Evolutionary conservation across 805 yeast genomes (phyloP).

Genomic region (Metschnikowia peoriensis): DNA sequence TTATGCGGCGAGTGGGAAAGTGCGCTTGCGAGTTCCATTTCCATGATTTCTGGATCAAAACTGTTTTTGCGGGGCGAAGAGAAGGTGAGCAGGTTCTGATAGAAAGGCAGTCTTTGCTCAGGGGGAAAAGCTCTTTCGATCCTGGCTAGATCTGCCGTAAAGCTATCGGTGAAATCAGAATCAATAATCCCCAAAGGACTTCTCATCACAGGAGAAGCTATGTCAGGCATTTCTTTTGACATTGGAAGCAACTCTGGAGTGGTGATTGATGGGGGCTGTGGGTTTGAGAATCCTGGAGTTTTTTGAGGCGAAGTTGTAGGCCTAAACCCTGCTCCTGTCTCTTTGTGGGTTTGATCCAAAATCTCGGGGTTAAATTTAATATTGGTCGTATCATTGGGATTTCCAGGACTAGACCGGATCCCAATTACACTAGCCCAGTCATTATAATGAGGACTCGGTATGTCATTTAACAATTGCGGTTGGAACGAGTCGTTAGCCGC

Average conservation of each 20-base stretch:
- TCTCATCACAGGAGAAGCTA: conserved; percentile 3
- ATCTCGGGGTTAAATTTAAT: no score
- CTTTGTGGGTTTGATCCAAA: no score
- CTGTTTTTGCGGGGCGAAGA: not conserved
- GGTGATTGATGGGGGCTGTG: not conserved
- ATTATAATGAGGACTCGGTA: not conserved
- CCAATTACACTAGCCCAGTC: not conserved
- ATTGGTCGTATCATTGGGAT: no score
- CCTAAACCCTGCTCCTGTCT: not conserved
- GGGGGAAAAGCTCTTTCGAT: conserved; percentile 11
- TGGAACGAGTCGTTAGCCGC: no score
- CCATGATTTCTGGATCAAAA: not conserved
- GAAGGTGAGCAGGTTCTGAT: not conserved
- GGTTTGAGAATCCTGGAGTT: not conserved
- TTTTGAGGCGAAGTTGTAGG: not conserved
- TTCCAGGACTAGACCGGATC: not conserved
- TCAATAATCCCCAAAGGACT: not conserved
- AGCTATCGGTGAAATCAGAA: conserved; percentile 4
- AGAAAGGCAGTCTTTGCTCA: conserved; percentile 6
- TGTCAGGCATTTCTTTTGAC: not conserved
- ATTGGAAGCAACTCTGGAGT: conserved; percentile 1
- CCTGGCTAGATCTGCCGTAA: conserved; percentile 13
- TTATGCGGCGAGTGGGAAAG: not conserved
- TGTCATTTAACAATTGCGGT: no score
- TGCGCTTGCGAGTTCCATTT: not conserved